Conservation (phyloP, 208 protist species). For the Trypanosoma cruzi region DNA sequence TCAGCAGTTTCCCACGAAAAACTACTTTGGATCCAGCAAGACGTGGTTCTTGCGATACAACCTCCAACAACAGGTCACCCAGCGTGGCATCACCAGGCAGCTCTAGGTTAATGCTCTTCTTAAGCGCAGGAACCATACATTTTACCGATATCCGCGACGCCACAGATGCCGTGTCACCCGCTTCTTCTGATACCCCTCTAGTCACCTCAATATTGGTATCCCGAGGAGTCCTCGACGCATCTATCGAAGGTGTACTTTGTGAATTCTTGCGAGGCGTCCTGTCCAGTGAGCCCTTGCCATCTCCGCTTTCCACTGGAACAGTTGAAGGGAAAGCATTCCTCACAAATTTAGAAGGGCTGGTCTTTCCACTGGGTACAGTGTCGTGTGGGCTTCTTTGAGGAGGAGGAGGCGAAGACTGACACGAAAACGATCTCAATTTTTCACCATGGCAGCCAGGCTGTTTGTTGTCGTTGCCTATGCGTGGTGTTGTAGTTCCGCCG, state of each 20-base stretch:
- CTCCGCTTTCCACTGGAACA: not conserved
- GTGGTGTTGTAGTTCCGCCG: slow-evolving; percentile 7
- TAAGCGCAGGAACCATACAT: slow-evolving; percentile 36
- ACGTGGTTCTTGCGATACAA: slow-evolving; percentile 32
- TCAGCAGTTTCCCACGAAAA: slow-evolving; percentile 65
- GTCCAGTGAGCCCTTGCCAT: not conserved
- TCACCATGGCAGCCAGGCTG: not conserved
- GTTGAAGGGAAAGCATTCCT: not conserved
- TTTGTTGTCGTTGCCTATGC: not conserved
- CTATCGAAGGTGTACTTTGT: not conserved
- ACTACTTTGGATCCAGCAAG: slow-evolving; percentile 46
- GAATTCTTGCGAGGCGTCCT: not conserved
- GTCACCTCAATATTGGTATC: not conserved
- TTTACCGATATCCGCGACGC: not conserved
- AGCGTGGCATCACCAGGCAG: slow-evolving; percentile 56
- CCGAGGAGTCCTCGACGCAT: not conserved
- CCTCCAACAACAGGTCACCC: slow-evolving; percentile 42
- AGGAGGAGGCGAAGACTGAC: slow-evolving; percentile 13
- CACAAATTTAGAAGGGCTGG: not conserved
- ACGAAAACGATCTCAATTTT: not conserved
- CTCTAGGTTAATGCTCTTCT: slow-evolving; percentile 32
- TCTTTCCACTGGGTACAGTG: not conserved
- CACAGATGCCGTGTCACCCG: not conserved
- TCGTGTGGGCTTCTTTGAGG: slow-evolving; percentile 6
- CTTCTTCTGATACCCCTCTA: not conserved